Evolutionary conservation across 768 basidiomycete genomes (phyloP).

Genomic region (Mycena belliarum): DNA sequence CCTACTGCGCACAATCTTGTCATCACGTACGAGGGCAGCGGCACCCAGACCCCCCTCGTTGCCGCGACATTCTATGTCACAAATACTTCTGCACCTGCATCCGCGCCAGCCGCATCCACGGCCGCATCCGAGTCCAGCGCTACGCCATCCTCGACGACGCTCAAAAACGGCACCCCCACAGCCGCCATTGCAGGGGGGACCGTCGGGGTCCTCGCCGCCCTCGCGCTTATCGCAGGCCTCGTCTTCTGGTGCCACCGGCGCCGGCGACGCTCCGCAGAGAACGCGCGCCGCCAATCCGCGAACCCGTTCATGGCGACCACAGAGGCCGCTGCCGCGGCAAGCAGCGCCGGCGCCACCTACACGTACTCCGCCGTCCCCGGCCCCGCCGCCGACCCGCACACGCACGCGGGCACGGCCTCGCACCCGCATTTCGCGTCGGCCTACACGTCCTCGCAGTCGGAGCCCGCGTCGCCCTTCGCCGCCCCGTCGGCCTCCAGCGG

Average conservation of each 20-base stretch:
- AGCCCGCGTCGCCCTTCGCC: too few species aligned
- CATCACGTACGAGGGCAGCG: constrained; percentile 26
- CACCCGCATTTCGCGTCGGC: too few species aligned
- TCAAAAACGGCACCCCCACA: constrained; percentile 4
- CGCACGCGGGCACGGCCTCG: not conserved
- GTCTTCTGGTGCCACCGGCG: constrained; percentile 17
- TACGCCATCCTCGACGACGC: not conserved
- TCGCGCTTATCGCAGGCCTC: constrained; percentile 10
- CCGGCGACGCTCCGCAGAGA: not conserved
- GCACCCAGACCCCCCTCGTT: constrained; percentile 24
- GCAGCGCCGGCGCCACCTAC: constrained; percentile 2
- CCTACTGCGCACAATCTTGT: constrained; percentile 24
- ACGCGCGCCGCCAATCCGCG: not conserved
- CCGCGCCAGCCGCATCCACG: not conserved
- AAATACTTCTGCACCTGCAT: constrained; percentile 11
- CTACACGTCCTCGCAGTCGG: not conserved
- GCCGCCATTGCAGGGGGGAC: constrained; percentile 25
- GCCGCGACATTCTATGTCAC: constrained; percentile 26
- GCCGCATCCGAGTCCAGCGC: not conserved
- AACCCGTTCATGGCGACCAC: constrained; percentile 2
- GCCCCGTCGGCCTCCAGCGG: too few species aligned
- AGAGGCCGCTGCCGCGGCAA: not conserved
- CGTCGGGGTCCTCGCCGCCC: constrained; percentile 11
- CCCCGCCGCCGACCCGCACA: not conserved
- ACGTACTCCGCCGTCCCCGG: not conserved